Percentiles rank a stretch among this genome's conserved stretches.
These are phyloP conservation scores for Iris pallida DNA, from an alignment of 116 monocot genomes.

Conservation along the genomic window DNA sequence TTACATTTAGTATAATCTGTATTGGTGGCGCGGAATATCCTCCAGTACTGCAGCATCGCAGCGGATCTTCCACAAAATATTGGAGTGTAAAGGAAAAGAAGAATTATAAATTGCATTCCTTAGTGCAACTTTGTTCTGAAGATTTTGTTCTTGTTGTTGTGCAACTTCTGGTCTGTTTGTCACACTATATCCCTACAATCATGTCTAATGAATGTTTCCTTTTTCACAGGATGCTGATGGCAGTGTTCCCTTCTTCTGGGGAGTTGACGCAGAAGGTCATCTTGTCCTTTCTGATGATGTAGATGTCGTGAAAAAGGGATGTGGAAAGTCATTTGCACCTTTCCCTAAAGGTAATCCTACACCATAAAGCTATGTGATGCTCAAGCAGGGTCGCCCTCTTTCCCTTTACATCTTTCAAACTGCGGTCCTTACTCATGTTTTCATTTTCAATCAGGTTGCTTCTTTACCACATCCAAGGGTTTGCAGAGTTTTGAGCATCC, in stretches of 20 bases:
- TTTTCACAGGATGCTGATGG: slow-evolving; percentile 75
- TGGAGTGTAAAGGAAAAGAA: too few species aligned
- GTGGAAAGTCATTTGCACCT: slow-evolving; percentile 92
- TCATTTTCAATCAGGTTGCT: slow-evolving; percentile 49
- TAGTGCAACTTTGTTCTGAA: too few species aligned
- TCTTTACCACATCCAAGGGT: slow-evolving; percentile 67
- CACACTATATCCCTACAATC: not conserved
- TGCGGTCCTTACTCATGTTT: not conserved
- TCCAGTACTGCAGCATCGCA: too few species aligned
- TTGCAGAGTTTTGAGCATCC: slow-evolving; percentile 89
- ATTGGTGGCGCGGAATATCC: too few species aligned
- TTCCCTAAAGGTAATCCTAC: slow-evolving; percentile 86
- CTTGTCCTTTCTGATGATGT: slow-evolving; percentile 73
- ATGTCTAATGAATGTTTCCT: not conserved
- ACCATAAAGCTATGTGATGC: not conserved
- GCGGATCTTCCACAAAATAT: too few species aligned
- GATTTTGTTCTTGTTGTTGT: too few species aligned
- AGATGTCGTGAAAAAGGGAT: slow-evolving; percentile 62
- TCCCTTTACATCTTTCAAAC: too few species aligned
- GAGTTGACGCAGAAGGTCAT: slow-evolving; percentile 55
- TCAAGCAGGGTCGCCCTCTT: not conserved
- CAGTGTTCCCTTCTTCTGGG: slow-evolving; percentile 86
- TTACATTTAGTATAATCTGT: too few species aligned
- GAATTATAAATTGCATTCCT: too few species aligned
- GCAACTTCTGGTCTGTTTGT: not conserved